Evolutionary conservation across 345 rosid species (phyloP).

Genomic region (Syzygium oleosum): DNA sequence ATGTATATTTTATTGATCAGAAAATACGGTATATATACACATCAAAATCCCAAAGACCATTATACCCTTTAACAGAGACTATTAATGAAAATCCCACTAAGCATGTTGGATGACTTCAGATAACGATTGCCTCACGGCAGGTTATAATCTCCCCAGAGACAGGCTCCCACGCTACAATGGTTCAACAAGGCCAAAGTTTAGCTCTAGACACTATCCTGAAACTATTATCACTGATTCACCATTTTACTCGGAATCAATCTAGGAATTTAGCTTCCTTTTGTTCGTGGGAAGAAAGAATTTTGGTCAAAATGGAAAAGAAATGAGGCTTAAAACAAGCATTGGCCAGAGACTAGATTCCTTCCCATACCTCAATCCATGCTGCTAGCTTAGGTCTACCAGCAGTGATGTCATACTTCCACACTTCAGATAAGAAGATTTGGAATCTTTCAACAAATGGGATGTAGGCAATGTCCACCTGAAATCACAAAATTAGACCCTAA

Average conservation of each 20-base stretch:
- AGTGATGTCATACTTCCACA: conserved; percentile 44
- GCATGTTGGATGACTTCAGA: not conserved
- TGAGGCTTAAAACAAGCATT: not conserved
- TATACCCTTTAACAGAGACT: no score
- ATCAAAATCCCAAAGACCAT: no score
- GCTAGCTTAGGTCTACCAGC: conserved; percentile 68
- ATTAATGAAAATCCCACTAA: not conserved
- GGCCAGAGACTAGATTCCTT: not conserved
- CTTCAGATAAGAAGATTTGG: conserved; percentile 38
- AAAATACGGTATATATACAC: no score
- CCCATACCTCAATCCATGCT: conserved; percentile 63
- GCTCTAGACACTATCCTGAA: not conserved
- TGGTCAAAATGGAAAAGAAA: not conserved
- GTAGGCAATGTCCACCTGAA: conserved; percentile 71
- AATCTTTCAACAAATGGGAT: conserved; percentile 63
- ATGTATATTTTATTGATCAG: no score
- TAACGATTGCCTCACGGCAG: not conserved
- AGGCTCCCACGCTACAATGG: not conserved
- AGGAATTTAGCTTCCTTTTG: not conserved
- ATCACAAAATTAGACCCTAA: not conserved
- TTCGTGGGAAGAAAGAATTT: not conserved
- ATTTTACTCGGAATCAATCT: not conserved
- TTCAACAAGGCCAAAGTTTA: not conserved
- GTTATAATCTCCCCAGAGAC: not conserved
- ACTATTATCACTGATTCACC: not conserved